Percentiles rank a stretch among this genome's conserved stretches.
phyloP scores from a whole-genome alignment of 352 stramenopile genomes.

The Peronospora belbahrii region DNA sequence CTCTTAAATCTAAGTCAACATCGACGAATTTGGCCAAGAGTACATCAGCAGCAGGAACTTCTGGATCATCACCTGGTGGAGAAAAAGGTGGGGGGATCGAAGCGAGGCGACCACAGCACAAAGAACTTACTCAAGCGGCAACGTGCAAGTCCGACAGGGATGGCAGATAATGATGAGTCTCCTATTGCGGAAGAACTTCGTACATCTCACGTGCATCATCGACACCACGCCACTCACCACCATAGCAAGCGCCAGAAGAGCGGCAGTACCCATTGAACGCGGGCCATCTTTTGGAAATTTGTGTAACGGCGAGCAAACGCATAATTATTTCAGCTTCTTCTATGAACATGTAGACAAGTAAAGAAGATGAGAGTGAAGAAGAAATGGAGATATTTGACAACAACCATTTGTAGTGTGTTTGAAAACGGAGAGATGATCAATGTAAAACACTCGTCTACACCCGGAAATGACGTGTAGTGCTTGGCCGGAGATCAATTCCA shows the following conservation, averaged over 20 bases:
- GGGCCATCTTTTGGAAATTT: slow-evolving; percentile 1
- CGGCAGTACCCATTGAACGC: slow-evolving; percentile 15
- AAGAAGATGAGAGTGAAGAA: slow-evolving; percentile 20
- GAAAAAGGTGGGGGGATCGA: slow-evolving; percentile 10
- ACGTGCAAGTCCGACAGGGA: slow-evolving; percentile 21
- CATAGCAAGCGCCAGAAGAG: slow-evolving; percentile 47
- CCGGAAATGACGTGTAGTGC: slow-evolving; percentile 57
- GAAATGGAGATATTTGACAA: slow-evolving; percentile 16
- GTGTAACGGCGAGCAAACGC: slow-evolving; percentile 14
- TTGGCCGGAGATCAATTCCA: slow-evolving; percentile 46
- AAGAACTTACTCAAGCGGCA: slow-evolving; percentile 44
- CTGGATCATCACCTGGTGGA: slow-evolving; percentile 6
- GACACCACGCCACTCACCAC: slow-evolving; percentile 28
- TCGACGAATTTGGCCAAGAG: slow-evolving; percentile 11
- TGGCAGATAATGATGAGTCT: slow-evolving; percentile 31
- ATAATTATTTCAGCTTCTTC: slow-evolving; percentile 29
- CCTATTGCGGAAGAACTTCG: slow-evolving; percentile 33
- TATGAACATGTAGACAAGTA: slow-evolving; percentile 32
- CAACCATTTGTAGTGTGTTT: slow-evolving; percentile 4
- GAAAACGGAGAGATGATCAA: slow-evolving; percentile 3
- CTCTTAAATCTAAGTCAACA: slow-evolving; percentile 29
- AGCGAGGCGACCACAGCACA: slow-evolving; percentile 10
- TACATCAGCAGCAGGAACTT: slow-evolving; percentile 6
- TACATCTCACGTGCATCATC: slow-evolving; percentile 24
- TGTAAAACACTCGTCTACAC: slow-evolving; percentile 24